These are phyloP conservation scores for Clonostachys rosea DNA, from an alignment of 2,329 filamentous ascomycete genomes.

Conservation along the genomic window DNA sequence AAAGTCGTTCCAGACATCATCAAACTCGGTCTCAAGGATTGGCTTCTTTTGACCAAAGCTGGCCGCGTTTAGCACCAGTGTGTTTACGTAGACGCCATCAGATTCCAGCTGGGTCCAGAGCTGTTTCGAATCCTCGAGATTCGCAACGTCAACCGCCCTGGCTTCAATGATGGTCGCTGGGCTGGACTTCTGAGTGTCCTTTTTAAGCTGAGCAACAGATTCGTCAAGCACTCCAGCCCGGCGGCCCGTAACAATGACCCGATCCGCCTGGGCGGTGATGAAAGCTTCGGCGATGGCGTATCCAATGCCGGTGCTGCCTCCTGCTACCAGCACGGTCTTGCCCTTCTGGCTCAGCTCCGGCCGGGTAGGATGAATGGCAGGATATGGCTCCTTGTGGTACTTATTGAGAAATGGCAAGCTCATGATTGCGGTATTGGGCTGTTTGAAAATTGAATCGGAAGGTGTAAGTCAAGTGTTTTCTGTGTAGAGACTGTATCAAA, in stretches of 20 bases:
- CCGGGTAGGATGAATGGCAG: constrained; percentile 24
- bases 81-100: constrained; percentile 29
- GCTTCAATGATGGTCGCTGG: not conserved
- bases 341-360: constrained; percentile 29
- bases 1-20: constrained; percentile 6
- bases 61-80: constrained; percentile 1
- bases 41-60: not conserved
- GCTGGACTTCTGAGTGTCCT: not conserved
- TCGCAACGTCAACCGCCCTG: not conserved
- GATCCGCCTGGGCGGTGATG: constrained; percentile 2
- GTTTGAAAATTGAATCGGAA: too few species aligned
- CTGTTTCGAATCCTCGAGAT: not conserved
- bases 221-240: not conserved
- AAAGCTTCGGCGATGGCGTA: constrained; percentile 23
- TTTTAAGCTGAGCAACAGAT: not conserved
- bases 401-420: not conserved
- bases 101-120: constrained; percentile 16
- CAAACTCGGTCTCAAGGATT: constrained; percentile 5
- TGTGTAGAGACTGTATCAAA: too few species aligned
- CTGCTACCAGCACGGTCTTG: constrained; percentile 29
- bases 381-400: constrained; percentile 24
- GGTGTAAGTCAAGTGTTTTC: too few species aligned
- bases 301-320: constrained; percentile 31
- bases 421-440: not conserved
- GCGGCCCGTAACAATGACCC: not conserved